phyloP scores from a whole-genome alignment of 495 filamentous ascomycete species.

The Podospora pseudocomata region DNA sequence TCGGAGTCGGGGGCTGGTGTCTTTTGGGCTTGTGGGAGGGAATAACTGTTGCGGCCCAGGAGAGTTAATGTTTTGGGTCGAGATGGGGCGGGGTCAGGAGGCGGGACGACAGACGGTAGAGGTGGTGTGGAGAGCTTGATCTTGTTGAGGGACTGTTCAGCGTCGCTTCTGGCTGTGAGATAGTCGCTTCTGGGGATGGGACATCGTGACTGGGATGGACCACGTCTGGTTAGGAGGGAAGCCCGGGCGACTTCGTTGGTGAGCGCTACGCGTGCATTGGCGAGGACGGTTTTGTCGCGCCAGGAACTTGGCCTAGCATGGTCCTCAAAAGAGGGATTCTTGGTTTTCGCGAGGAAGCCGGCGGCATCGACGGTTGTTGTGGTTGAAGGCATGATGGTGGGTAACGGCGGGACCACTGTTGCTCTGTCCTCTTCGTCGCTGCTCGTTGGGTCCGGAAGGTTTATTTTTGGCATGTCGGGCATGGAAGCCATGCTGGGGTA shows the following conservation, averaged over 20 bases:
- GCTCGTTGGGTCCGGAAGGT: conserved; percentile 14
- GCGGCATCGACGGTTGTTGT: not conserved
- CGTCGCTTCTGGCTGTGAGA: conserved; percentile 37
- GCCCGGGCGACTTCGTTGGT: conserved; percentile 41
- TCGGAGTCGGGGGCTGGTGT: not conserved
- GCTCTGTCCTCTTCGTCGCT: conserved; percentile 3
- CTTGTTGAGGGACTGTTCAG: conserved; percentile 37
- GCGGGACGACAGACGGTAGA: conserved; percentile 9
- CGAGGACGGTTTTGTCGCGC: conserved; percentile 39
- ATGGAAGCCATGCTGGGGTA: not conserved
- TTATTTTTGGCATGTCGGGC: not conserved
- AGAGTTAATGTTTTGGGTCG: conserved; percentile 19
- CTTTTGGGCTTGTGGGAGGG: not conserved
- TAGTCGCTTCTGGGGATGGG: conserved; percentile 19
- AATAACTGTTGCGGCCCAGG: conserved; percentile 1
- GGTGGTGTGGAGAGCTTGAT: conserved; percentile 30
- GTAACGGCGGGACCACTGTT: conserved; percentile 22
- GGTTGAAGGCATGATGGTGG: not conserved
- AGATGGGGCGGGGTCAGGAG: conserved; percentile 18
- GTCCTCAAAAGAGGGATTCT: conserved; percentile 36
- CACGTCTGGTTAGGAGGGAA: conserved; percentile 23
- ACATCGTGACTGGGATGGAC: conserved; percentile 13
- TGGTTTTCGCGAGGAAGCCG: not conserved
- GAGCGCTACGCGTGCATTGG: conserved; percentile 46
- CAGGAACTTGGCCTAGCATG: conserved; percentile 41